Evolutionary conservation across 768 basidiomycete species (phyloP).

Genomic region (Boletus fagicola): DNA sequence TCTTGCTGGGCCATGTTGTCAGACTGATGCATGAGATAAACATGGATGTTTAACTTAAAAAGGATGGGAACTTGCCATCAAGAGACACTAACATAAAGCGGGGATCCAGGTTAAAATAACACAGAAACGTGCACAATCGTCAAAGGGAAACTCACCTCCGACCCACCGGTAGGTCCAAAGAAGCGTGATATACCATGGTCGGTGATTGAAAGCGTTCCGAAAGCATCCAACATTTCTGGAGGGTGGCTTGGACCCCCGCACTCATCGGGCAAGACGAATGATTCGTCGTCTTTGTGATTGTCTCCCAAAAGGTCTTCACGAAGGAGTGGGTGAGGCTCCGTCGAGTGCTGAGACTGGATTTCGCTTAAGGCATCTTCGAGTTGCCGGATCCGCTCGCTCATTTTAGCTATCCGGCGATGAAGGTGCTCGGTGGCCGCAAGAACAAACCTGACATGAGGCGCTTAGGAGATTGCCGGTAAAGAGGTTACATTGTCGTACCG

Average conservation of each 20-base stretch:
- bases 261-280: conserved; percentile 27
- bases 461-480: conserved; percentile 10
- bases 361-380: conserved; percentile 59
- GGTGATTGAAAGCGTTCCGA: conserved; percentile 60
- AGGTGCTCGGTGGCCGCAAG: conserved; percentile 67
- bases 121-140: conserved; percentile 6
- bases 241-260: conserved; percentile 14
- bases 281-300: conserved; percentile 31
- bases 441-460: conserved; percentile 42
- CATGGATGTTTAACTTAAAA: conserved; percentile 1
- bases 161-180: conserved; percentile 66
- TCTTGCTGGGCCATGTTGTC: conserved; percentile 22
- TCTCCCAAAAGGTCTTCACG: conserved; percentile 47
- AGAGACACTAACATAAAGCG: conserved; percentile 28
- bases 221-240: conserved; percentile 51
- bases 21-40: conserved; percentile 22
- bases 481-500: conserved; percentile 40
- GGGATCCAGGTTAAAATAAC: conserved; percentile 9
- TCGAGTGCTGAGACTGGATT: conserved; percentile 49
- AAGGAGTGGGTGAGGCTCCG: conserved; percentile 59
- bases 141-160: conserved; percentile 49
- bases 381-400: conserved; percentile 53
- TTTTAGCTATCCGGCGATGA: conserved; percentile 52
- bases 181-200: conserved; percentile 61
- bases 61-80: conserved; percentile 29